Base-by-base conservation (phyloP, 2,329 filamentous ascomycete species). In the Fusarium sp. region DNA sequence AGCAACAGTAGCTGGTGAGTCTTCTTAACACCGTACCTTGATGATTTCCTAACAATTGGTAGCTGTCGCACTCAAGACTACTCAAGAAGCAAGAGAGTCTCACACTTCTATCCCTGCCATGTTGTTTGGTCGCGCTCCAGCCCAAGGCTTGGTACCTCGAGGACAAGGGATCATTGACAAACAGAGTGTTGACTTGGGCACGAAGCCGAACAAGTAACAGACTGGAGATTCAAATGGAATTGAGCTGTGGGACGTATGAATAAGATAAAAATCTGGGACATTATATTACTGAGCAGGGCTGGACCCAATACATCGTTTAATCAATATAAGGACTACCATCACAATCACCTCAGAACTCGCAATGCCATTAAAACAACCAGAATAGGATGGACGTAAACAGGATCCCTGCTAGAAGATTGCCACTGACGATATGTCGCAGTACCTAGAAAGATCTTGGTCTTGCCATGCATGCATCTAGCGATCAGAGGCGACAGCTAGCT, bases 51-150 rank as follows among this genome's bases (percentile, higher is more conserved):
- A 60, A 73, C 33, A 9, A 6, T 25, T 28, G 16, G n/a, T 19
- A 73, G 71, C 67, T 4, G 18, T 68, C 8, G 71, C 71, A 13
- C 12, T 74, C 30, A 74, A 68, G 54, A 71, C 71, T 16, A 74
- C 53, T 18, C 54, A 50, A 38, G 53, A 68, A 10, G 44, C 58
- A 10, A 42, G 62, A 68, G 42, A 58, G 21, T 28, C 54, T 40
- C 58, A 44, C 5, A 37, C 50, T 5, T 54, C 65, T 6, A 21
- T 69, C 11, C 28, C 42, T 9, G 43, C 59, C 8, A 47, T 64
- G 54, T 53, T 53, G 28, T 58, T 52, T 13, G 50, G 50, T 3
- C 53, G 43, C 18, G 18, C 44, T 54, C 56, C 52, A 28, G 60
- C 40, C 7, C 61, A 61, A 54, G 46, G 42, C 10, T 28, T 73